Evolutionary conservation across 208 protist species (phyloP).

Genomic region (Wallacemonas sp.): DNA sequence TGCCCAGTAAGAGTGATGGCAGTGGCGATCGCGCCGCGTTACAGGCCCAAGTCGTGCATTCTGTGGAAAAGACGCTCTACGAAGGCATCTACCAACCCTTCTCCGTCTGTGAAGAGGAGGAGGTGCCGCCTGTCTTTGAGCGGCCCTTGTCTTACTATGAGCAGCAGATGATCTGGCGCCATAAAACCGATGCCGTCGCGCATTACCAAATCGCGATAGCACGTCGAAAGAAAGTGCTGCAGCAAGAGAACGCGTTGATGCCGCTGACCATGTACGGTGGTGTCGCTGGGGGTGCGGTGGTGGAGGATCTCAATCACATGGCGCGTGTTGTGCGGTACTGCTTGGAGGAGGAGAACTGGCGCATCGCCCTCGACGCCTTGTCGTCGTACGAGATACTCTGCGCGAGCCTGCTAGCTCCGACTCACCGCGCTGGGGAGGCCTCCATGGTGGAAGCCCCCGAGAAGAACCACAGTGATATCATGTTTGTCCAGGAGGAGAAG

Average conservation of each 20-base stretch:
- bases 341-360: slow-evolving; percentile 19
- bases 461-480: too few species aligned
- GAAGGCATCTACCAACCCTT: neutral
- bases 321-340: slow-evolving; percentile 18
- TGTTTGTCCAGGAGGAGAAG: too few species aligned
- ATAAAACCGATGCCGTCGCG: neutral
- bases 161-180: slow-evolving; percentile 5
- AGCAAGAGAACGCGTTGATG: slow-evolving; percentile 9
- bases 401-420: slow-evolving; percentile 1
- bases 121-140: slow-evolving; percentile 10
- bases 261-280: slow-evolving; percentile 13
- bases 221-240: neutral
- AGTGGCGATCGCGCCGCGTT: neutral
- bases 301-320: slow-evolving; percentile 9
- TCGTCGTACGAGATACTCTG: neutral
- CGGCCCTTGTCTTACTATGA: slow-evolving; percentile 13
- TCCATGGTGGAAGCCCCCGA: too few species aligned
- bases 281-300: neutral
- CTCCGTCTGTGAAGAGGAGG: slow-evolving; percentile 8
- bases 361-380: slow-evolving; percentile 4
- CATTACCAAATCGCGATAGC: slow-evolving; percentile 9
- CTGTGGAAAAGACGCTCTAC: slow-evolving; percentile 1
- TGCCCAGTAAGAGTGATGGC: neutral
- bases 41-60: neutral
- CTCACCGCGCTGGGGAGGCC: slow-evolving; percentile 3